A percentile compares a stretch with the other conserved stretches of the same genome.
phyloP scores from a whole-genome alignment of 441 rosid species.

The Adansonia gregorii region DNA sequence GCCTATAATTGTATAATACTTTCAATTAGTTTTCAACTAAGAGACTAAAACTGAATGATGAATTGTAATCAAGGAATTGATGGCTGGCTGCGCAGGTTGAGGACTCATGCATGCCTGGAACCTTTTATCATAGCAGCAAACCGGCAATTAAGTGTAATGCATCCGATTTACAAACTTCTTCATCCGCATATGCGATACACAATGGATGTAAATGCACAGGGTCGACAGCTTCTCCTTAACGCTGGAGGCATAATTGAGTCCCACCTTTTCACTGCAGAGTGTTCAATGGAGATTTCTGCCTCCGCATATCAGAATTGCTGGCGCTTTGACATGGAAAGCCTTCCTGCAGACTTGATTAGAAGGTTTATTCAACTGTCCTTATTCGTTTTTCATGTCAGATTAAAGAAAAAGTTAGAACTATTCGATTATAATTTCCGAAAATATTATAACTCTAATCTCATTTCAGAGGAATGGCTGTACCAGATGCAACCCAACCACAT shows the following conservation, averaged over 20 bases:
- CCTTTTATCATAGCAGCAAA: conserved; percentile 21
- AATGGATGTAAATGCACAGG: conserved; percentile 33
- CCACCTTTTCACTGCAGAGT: neutral
- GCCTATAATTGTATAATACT: too few relatives aligned
- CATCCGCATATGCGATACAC: conserved; percentile 34
- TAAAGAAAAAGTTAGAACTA: too few relatives aligned
- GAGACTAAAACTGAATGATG: conserved; percentile 4
- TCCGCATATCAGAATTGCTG: conserved; percentile 17
- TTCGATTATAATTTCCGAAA: too few relatives aligned
- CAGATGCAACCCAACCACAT: conserved; percentile 24
- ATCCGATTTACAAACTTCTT: conserved; percentile 31
- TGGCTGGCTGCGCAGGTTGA: conserved; percentile 11
- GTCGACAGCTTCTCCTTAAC: conserved; percentile 28
- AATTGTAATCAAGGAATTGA: conserved; percentile 9
- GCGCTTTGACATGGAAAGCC: conserved; percentile 35
- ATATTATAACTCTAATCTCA: neutral
- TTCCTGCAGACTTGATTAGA: conserved; percentile 37
- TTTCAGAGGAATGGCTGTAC: conserved; percentile 13
- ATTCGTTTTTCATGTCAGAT: neutral
- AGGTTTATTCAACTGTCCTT: conserved; percentile 12
- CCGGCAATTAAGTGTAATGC: conserved; percentile 10
- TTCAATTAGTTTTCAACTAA: neutral
- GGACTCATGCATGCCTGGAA: conserved; percentile 24
- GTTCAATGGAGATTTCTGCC: conserved; percentile 15
- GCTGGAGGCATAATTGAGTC: conserved; percentile 19